Base-by-base conservation (phyloP, 495 filamentous ascomycete genomes). In the Trypethelium eluteriae region DNA sequence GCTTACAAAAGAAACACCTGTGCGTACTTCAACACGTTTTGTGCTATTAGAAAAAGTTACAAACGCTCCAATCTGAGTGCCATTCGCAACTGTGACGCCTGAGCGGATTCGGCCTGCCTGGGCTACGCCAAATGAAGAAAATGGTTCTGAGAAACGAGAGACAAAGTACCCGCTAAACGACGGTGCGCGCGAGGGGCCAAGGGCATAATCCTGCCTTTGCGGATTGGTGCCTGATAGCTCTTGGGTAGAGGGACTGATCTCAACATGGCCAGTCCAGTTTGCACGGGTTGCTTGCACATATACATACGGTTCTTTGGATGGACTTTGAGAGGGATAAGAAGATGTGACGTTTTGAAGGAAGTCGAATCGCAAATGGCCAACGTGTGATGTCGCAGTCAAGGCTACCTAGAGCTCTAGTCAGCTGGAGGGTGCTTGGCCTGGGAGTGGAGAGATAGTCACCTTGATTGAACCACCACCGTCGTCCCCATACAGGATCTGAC, bases 221-320 rank as follows among this genome's bases (percentile, higher is more conserved):
- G 69, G 66, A 39, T 69, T 71, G 36, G 61, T 69, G 12, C 69
- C 67, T 9, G 56, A 69, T 1, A 71, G 38, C 38, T 71, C 69
- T 62, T 62, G 66, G 16, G 38, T 39, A 25, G 18, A 47, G n/a
- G 61, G 32, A 39, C 67, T 63, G 34, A 71, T 69, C 5, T 59
- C 32, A 39, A 71, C 53, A 16, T 69, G 16, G 39, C 67, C 69
- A 9, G 69, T 71, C 69, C 69, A 71, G 39, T 67, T 71, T n/a
- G 63, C 57, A 14, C 67, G 53, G 4, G 67, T 69, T 11, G 67
- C 67, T 50, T 71, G 69, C 9, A 69, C 32, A 49, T 69, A 67
- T 2, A 71, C 41, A 36, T 69, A 69, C 2, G 69, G 69, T 18
- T 62, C 59, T 16, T 18, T 3, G 10, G 3, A 3, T 6, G 18